A percentile compares a stretch with the other conserved stretches of the same genome.
These are phyloP conservation scores for Mangifera indica DNA, from an alignment of 345 rosid genomes.

Conservation along the genomic window DNA sequence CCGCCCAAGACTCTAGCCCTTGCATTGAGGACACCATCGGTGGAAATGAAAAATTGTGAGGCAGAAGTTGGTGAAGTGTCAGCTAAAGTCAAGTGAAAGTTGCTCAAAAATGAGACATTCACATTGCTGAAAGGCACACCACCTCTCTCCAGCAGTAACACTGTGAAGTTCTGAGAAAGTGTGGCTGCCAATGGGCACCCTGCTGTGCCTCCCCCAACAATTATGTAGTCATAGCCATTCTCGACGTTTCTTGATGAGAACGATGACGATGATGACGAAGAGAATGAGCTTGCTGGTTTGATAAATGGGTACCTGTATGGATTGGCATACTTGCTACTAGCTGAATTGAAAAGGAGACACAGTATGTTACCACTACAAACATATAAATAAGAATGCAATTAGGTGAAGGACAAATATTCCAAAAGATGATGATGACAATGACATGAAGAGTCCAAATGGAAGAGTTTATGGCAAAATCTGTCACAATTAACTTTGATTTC, in stretches of 20 bases:
- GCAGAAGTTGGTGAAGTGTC: conserved; percentile 81
- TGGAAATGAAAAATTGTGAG: conserved; percentile 77
- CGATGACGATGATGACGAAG: conserved; percentile 55
- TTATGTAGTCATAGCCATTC: conserved; percentile 64
- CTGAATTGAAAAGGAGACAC: conserved; percentile 23
- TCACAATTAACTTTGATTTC: not conserved
- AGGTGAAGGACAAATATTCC: not conserved
- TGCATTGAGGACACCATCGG: conserved; percentile 88
- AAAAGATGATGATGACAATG: not conserved
- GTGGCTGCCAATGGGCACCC: conserved; percentile 96
- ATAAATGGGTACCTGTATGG: conserved; percentile 67
- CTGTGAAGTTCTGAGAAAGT: conserved; percentile 71
- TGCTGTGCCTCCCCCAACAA: conserved; percentile 95
- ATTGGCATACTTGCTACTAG: conserved; percentile 20
- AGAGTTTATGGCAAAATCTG: too few species aligned
- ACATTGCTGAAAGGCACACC: conserved; percentile 89
- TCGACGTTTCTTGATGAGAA: conserved; percentile 48
- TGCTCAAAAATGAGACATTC: conserved; percentile 75
- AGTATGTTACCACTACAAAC: too few species aligned
- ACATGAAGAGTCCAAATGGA: not conserved
- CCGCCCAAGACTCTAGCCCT: conserved; percentile 95
- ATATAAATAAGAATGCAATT: too few species aligned
- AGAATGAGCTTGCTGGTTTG: conserved; percentile 72
- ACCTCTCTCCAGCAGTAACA: conserved; percentile 89
- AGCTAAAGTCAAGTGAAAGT: conserved; percentile 77